phyloP scores from a whole-genome alignment of 2,329 filamentous ascomycete genomes.

The Balansia obtecta region DNA sequence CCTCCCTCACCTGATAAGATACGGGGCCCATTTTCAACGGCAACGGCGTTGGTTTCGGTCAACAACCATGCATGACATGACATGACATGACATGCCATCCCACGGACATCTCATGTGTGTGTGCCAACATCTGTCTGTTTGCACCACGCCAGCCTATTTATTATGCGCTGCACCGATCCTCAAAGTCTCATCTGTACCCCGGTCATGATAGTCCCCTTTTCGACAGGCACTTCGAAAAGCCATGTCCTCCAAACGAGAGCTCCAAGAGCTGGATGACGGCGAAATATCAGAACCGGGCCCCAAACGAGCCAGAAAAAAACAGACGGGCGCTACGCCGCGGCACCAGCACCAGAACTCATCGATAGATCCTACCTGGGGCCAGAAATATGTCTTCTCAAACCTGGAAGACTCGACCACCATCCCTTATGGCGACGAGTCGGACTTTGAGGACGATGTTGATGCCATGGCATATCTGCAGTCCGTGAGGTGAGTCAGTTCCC shows the following conservation, averaged over 20 bases:
- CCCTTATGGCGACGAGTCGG: slow-evolving; percentile 42
- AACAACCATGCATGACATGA: no score
- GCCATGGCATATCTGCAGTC: slow-evolving; percentile 58
- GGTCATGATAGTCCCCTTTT: background rate
- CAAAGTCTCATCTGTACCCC: no score
- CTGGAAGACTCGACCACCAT: slow-evolving; percentile 35
- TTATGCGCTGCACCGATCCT: background rate
- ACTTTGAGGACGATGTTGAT: slow-evolving; percentile 55
- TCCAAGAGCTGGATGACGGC: slow-evolving; percentile 18
- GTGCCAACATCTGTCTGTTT: background rate
- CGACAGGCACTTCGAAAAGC: background rate
- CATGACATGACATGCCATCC: no score
- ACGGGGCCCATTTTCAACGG: no score
- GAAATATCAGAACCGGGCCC: slow-evolving; percentile 14
- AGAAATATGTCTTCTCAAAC: slow-evolving; percentile 60
- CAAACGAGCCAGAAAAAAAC: slow-evolving; percentile 15
- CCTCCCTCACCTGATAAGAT: no score
- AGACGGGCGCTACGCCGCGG: slow-evolving; percentile 18
- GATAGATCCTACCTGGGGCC: slow-evolving; percentile 55
- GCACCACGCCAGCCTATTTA: background rate
- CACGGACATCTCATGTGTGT: background rate
- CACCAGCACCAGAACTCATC: slow-evolving; percentile 31
- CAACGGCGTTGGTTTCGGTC: no score
- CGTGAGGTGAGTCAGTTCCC: slow-evolving; percentile 48
- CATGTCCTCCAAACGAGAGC: slow-evolving; percentile 25